Percentiles rank a stretch among this genome's conserved stretches.
Conservation (phyloP, 2,329 filamentous ascomycete species). For the Fusarium miscanthi region DNA sequence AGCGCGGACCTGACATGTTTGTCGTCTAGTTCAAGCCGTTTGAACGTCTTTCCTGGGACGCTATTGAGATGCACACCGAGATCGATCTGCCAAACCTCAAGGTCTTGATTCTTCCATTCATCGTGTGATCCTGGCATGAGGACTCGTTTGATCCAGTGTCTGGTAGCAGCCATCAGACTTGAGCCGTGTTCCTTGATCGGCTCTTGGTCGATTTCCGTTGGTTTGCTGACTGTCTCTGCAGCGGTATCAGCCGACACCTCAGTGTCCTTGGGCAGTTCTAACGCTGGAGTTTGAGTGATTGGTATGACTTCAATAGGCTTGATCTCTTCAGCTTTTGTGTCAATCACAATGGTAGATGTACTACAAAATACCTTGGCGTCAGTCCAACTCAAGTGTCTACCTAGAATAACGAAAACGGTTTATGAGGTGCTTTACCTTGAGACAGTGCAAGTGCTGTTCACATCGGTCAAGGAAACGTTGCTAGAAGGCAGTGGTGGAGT, state of each 20-base stretch:
- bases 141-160: neutral
- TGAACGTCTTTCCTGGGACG: rapidly evolving
- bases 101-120: neutral
- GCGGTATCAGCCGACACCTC: rapidly evolving
- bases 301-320: neutral
- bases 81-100: neutral
- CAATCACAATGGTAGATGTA: neutral
- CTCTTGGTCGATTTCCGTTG: too few species aligned
- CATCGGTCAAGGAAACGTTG: neutral
- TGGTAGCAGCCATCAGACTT: neutral
- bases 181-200: rapidly evolving
- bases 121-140: neutral
- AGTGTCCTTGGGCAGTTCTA: neutral
- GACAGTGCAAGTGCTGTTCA: neutral
- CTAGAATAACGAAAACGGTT: too few species aligned
- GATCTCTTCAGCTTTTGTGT: neutral
- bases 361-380: too few species aligned
- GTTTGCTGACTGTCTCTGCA: rapidly evolving
- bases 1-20: neutral
- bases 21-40: neutral
- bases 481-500: rapidly evolving
- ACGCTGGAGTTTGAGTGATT: rapidly evolving
- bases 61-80: neutral
- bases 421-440: neutral
- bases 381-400: too few species aligned